These are phyloP conservation scores for Septoria petroselini DNA, from an alignment of 2,329 filamentous ascomycete genomes.

Conservation along the genomic window DNA sequence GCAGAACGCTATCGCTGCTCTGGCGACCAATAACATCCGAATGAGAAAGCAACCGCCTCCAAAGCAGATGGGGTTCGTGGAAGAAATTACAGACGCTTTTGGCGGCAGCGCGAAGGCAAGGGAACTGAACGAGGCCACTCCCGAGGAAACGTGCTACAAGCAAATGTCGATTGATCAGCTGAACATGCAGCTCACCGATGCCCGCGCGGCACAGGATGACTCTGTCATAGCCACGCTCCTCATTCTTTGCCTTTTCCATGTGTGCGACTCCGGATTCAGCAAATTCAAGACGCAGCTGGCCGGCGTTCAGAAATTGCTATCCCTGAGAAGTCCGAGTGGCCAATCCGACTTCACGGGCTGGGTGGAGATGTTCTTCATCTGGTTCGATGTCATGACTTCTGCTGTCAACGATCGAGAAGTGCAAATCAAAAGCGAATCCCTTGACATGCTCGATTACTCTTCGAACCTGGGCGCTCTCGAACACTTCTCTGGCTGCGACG, in stretches of 20 bases:
- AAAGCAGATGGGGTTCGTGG: conserved; percentile 34
- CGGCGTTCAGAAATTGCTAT: conserved; percentile 84
- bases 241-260: conserved; percentile 85
- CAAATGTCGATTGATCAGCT: conserved; percentile 77
- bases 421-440: conserved; percentile 63
- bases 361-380: conserved; percentile 91
- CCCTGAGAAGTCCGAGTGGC: conserved; percentile 64
- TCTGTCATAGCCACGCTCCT: conserved; percentile 84
- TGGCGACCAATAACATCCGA: conserved; percentile 83
- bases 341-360: conserved; percentile 69
- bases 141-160: conserved; percentile 81
- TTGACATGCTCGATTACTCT: conserved; percentile 63
- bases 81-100: conserved; percentile 33
- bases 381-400: conserved; percentile 89
- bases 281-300: conserved; percentile 93
- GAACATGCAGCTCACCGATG: conserved; percentile 79
- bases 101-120: conserved; percentile 31
- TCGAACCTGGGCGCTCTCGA: conserved; percentile 71
- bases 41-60: conserved; percentile 69
- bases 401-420: conserved; percentile 89
- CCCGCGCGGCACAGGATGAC: conserved; percentile 72
- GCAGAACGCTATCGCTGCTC: conserved; percentile 87
- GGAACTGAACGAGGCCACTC: conserved; percentile 56
- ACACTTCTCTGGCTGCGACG: conserved; percentile 84
- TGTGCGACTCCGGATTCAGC: conserved; percentile 87